Evolutionary conservation across 108 stramenopile genomes (phyloP).

Genomic region (Cyclotella choctawhatcheeana): DNA sequence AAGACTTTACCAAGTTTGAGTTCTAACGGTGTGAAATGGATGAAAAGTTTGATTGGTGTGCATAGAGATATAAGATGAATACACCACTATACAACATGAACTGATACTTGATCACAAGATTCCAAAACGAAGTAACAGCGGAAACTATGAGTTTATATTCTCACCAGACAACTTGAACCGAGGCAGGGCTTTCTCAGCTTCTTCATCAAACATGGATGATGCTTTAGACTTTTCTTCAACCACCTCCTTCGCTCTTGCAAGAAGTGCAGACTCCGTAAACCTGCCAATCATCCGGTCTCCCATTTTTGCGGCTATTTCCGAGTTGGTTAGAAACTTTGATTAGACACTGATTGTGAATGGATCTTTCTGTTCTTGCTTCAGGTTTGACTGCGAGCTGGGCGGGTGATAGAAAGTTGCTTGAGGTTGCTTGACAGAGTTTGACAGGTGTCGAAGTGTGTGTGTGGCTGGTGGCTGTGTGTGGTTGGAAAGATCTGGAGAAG

Average conservation of each 20-base stretch:
- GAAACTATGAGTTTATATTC: not conserved
- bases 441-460: no score
- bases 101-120: no score
- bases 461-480: no score
- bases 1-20: conserved; percentile 71
- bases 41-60: not conserved
- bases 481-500: no score
- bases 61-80: not conserved
- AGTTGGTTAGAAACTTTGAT: not conserved
- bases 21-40: conserved; percentile 48
- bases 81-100: not conserved
- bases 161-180: conserved; percentile 64
- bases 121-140: not conserved
- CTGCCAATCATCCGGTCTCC: conserved; percentile 58
- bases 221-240: conserved; percentile 65
- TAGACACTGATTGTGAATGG: no score
- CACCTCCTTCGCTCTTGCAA: conserved; percentile 61
- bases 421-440: no score
- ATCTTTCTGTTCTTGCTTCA: no score
- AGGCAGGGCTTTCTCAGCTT: conserved; percentile 68
- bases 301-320: conserved; percentile 9
- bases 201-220: conserved; percentile 60
- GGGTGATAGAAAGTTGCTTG: no score
- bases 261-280: conserved; percentile 61
- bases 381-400: no score